Base-by-base conservation (phyloP, 2,329 filamentous ascomycete genomes). In the Penicillium sp. region DNA sequence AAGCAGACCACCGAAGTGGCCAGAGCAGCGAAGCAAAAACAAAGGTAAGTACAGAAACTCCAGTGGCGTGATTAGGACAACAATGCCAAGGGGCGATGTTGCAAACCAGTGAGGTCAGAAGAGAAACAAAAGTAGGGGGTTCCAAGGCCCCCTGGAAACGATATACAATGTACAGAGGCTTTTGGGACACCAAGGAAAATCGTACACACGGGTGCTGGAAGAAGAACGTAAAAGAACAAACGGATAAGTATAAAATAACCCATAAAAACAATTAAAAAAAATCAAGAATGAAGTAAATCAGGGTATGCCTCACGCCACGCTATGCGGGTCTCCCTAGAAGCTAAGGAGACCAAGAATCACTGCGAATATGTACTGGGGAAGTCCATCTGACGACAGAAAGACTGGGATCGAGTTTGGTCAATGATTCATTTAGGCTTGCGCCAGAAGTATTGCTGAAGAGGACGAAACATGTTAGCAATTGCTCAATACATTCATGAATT, bases 401-500 rank as follows among this genome's bases (percentile, higher is more conserved):
- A 53, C 32, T 43, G 18, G 27, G 47, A 43, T 45, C 53, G 40
- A 36, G n/a, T 47, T 42, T 27, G 21, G 32, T 39, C 48, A 45
- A 43, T 43, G 42, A 56, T 63, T 65, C 65, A 77, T 76, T 81
- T 82, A 21, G 85, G 86, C 65, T 84, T 83, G 66, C 85, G 85
- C 86, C 86, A 88, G 76, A 84, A 88, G 72, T 88, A 88, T 88
- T 88, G 86, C 86, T 88, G 59, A 2, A 44, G 11, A 16, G n/a
- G 7, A 22, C 38, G 21, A n/a, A 47, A 54, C 34, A 43, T 9
- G 60, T 73, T 57, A 74, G 66, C 6, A 3, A 14, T n/a, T 36
- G 31, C 10, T 53, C 49, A 42, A 27, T 51, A 47, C 22, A 51
- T 31, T 31, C 39, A 49, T 47, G 22, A 55, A 44, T 42, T 27